phyloP scores from a whole-genome alignment of 495 filamentous ascomycete species.

The Margaritispora aquatica region DNA sequence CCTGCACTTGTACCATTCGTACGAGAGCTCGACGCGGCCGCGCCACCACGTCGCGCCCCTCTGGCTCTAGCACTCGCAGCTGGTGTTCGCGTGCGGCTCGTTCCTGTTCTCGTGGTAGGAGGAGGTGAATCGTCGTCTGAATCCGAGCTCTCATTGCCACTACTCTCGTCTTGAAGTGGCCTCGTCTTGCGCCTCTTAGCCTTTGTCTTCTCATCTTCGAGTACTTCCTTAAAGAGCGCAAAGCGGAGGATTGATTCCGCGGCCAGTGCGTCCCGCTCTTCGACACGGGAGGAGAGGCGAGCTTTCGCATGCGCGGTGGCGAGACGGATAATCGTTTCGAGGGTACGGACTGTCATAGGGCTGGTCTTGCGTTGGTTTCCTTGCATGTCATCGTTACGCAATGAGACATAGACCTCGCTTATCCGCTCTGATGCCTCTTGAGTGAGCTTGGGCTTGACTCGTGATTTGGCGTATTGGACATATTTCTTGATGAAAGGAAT shows the following conservation, averaged over 20 bases:
- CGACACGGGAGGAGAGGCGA: slow-evolving; percentile 84
- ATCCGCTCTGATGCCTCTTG: slow-evolving; percentile 92
- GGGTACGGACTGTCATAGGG: slow-evolving; percentile 93
- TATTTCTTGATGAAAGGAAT: slow-evolving; percentile 99
- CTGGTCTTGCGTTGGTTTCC: slow-evolving; percentile 89
- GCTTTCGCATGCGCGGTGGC: slow-evolving; percentile 95
- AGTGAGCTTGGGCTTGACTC: slow-evolving; percentile 86
- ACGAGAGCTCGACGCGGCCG: slow-evolving; percentile 7
- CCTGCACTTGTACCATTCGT: slow-evolving; percentile 14
- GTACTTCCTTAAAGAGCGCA: slow-evolving; percentile 95
- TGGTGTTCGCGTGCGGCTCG: slow-evolving; percentile 17
- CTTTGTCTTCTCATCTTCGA: slow-evolving; percentile 71
- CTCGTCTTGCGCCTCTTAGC: slow-evolving; percentile 59
- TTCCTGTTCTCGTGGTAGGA: slow-evolving; percentile 19
- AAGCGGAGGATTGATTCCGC: slow-evolving; percentile 91
- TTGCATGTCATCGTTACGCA: slow-evolving; percentile 93
- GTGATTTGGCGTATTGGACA: slow-evolving; percentile 93
- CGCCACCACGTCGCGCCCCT: neutral
- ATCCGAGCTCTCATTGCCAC: slow-evolving; percentile 36
- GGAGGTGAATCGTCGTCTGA: slow-evolving; percentile 22
- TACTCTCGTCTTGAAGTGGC: slow-evolving; percentile 34
- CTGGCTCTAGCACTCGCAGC: slow-evolving; percentile 19
- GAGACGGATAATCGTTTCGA: slow-evolving; percentile 95
- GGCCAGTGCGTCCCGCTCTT: slow-evolving; percentile 80
- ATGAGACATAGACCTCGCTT: slow-evolving; percentile 82